phyloP scores from a whole-genome alignment of 73 alveolate species.

The Chromera velia region DNA sequence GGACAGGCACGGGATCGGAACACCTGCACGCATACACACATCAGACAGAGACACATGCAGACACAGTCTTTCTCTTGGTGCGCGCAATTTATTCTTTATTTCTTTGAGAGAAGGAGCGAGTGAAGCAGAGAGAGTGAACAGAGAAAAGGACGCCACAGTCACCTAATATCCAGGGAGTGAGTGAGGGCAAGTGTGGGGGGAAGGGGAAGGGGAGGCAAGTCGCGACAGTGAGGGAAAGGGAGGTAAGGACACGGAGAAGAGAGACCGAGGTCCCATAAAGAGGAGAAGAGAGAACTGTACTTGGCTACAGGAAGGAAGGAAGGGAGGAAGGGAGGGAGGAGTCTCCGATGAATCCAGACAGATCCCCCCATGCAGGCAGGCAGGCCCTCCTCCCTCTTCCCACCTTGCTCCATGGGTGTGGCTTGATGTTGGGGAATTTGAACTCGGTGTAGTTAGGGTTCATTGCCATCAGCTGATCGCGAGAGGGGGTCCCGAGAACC shows the following conservation, averaged over 20 bases:
- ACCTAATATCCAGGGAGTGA: too few species aligned
- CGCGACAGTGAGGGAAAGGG: too few species aligned
- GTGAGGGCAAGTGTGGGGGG: too few species aligned
- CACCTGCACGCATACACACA: constrained; percentile 3
- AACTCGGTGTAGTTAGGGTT: constrained; percentile 72
- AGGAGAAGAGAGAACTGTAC: background rate
- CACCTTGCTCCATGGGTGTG: constrained; percentile 78
- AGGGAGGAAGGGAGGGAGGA: background rate
- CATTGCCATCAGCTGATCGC: constrained; percentile 71
- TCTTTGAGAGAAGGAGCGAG: too few species aligned
- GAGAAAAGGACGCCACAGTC: too few species aligned
- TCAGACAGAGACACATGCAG: background rate
- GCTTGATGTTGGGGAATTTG: constrained; percentile 79
- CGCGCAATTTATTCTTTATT: background rate
- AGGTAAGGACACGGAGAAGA: background rate
- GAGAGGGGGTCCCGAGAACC: constrained; percentile 77
- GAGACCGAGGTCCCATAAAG: background rate
- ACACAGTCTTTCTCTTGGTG: background rate
- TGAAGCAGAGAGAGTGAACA: too few species aligned
- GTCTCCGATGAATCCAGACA: background rate
- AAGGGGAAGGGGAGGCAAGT: too few species aligned
- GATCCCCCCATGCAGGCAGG: background rate
- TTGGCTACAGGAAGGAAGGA: background rate
- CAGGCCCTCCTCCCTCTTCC: too few species aligned
- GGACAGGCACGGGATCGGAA: constrained; percentile 51